Evolutionary conservation across 768 basidiomycete species (phyloP), one percentile per base, ranked within the genome.

Genomic region (Auriscalpium vulgare): DNA sequence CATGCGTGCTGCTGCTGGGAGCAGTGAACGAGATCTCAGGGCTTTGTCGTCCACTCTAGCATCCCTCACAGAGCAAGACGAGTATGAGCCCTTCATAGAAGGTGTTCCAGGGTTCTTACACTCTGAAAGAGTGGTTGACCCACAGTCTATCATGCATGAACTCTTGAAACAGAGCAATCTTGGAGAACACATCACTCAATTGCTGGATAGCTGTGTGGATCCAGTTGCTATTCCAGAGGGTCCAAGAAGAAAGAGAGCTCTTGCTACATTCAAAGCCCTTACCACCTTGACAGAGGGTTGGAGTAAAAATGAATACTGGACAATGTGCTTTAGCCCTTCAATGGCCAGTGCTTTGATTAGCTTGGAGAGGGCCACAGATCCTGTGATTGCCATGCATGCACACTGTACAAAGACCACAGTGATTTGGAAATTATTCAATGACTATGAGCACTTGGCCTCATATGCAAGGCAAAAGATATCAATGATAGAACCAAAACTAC

Each of bases 61-160:
- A 17, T 55, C 54, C 4, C 48, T 55, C 29, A 21, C 37, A 19
- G 48, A 50, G 8, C 47, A 48, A 10, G 54, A 47, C 16, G 54
- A 55, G 34, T 50, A 29, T 47, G 54, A 50, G 11, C 47, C 47
- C 37, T 55, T 55, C 54, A 50, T 50, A 36, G 47, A 48, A n/a
- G 54, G 54, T 9, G 38, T 55, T 21, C 47, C 54, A 5, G 54
- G 48, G 14, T 55, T 50, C 21, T 38, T 55, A 23, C 16, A 23
- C 17, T 55, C 54, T 10, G 38, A 49, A 11, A 50, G 16, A n/a
- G 23, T 50, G 4, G 21, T 37, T 14, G 21, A 38, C 8, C 16
- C 54, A 6, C 19, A 19, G 2, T 10, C 47, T 37, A 55, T 55
- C 46, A 50, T 55, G 54, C 47, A 50, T 37, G 47, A 48, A n/a